Base-by-base conservation (phyloP, 331 rosid species). In the Stylosanthes scabra region DNA sequence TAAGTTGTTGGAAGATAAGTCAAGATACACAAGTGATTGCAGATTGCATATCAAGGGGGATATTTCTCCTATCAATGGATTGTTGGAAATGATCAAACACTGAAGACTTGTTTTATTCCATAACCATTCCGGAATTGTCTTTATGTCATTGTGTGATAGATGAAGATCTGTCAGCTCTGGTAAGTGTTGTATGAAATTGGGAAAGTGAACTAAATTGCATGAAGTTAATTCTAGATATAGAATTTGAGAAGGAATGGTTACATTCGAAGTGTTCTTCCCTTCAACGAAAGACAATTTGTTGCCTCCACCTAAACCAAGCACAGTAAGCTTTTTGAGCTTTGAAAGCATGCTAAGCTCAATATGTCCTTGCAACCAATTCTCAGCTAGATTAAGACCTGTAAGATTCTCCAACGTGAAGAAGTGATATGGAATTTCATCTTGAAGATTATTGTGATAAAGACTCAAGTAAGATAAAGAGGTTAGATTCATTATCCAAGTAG, bases 261-360 rank as follows among this genome's bases (percentile, higher is more conserved):
- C 15, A 51, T 58, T 72, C 29, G 15, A 49, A 49, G 70, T 11
- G 13, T 28, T 40, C 11, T 65, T 5, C 5, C 40, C 15, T 7
- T 16, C 59, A 0, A 7, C 0, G 3, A 82, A 6, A 0, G 77
- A 63, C 6, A 85, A 55, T 4, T 59, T 63, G 61, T 78, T 85
- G 39, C 0, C 0, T 0, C 0, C 0, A 0, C 72, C 68, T 10
- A 76, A 62, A 2, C 0, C 0, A 20, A 85, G 57, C 0, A 0
- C 0, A 0, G 0, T 6, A 11, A 82, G 46, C 8, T 2, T 51
- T 64, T 79, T 40, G 11, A 69, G 63, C 40, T 37, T 13, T 1
- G 62, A 37, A 9, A 79, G 76, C 20, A 6, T 7, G 51, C 70
- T 37, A 8, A 84, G 13, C 6, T 78, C 74, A 29, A 84, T 1